A percentile compares a stretch with the other conserved stretches of the same genome.
phyloP scores from a whole-genome alignment of 1,284 basidiomycete species.

The Malassezia vespertilionis region DNA sequence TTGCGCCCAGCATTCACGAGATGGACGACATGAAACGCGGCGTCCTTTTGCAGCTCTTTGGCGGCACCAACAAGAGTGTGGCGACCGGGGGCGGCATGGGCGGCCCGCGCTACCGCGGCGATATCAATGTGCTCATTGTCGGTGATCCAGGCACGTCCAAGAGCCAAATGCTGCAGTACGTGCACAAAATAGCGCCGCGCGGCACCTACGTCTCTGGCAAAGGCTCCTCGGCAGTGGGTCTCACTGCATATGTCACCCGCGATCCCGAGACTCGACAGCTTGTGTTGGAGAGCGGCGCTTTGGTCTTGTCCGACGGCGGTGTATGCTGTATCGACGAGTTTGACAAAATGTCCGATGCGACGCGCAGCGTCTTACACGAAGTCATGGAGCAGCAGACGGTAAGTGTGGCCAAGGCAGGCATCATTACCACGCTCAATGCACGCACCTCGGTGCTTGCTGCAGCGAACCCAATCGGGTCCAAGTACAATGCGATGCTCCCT shows the following conservation, averaged over 20 bases:
- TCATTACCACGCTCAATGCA: slow-evolving; percentile 95
- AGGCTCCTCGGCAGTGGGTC: slow-evolving; percentile 92
- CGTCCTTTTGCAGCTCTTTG: slow-evolving; percentile 86
- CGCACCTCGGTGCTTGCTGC: slow-evolving; percentile 92
- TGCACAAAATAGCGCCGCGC: slow-evolving; percentile 93
- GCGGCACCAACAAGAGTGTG: slow-evolving; percentile 92
- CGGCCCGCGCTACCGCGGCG: slow-evolving; percentile 87
- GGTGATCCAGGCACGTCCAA: slow-evolving; percentile 98
- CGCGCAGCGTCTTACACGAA: slow-evolving; percentile 91
- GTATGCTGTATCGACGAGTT: slow-evolving; percentile 99
- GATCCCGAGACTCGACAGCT: slow-evolving; percentile 97
- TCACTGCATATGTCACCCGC: slow-evolving; percentile 93
- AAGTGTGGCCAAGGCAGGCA: slow-evolving; percentile 97
- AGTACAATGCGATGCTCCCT: slow-evolving; percentile 79
- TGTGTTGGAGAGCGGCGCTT: slow-evolving; percentile 89
- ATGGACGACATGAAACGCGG: slow-evolving; percentile 99
- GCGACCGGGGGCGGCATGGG: slow-evolving; percentile 82
- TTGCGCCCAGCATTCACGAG: slow-evolving; percentile 92
- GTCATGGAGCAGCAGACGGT: slow-evolving; percentile 99
- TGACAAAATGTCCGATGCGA: slow-evolving; percentile 97
- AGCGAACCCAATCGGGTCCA: slow-evolving; percentile 90
- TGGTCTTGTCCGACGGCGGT: slow-evolving; percentile 91
- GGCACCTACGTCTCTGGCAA: slow-evolving; percentile 79
- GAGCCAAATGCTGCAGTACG: slow-evolving; percentile 78
- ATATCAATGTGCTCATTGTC: slow-evolving; percentile 92